Evolutionary conservation across 768 basidiomycete genomes (phyloP), one percentile per base, ranked within the genome.

Genomic region (Piloderma croceum): DNA sequence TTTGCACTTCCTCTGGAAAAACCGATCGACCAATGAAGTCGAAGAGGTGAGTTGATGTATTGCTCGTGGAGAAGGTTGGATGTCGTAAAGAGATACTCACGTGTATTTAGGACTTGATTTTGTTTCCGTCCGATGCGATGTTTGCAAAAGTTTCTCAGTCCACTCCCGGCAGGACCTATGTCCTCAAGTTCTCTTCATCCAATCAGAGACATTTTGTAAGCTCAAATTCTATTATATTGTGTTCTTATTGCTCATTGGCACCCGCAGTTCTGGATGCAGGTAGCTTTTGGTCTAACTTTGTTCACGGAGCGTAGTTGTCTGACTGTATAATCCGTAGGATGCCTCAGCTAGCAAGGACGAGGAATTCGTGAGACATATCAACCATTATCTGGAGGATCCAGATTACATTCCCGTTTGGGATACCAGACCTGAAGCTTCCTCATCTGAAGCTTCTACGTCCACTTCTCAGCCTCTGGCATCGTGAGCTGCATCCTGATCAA

Each of bases 111-210:
- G 91, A 96, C 53, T 64, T 92, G 40, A 90, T 94, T 47, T 64
- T 94, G 39, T 89, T 93, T 59, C 89, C 90, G 1, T 74, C 77
- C 2, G 91, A 96, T 60, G 90, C 91, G 3, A 76, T 71, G 1
- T 90, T 96, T 56, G 70, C 71, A 50, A 83, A 81, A 60, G 83
- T 93, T 7, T 45, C 74, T 2, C 77, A 89, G 53, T 74, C 83
- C 7, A 55, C 64, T 1, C 68, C 68, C 23, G 88, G 85, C 5
- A 70, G 90, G 45, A 79, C 83, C 4, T 90, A 87, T 51, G 87
- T 93, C 46, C 81, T 94, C 59, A 90, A 87, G 63, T 94, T 96
- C 67, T 81, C 84, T 1, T 90, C 87, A 17, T 93, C 90, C 11
- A 76, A 90, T 57, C 86, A 90, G 56, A 77, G 80, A 46, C 86